A percentile compares a stretch with the other conserved stretches of the same genome.
These are phyloP conservation scores for Colletotrichum liaoningense DNA, from an alignment of 2,329 filamentous ascomycete genomes.

Conservation along the genomic window DNA sequence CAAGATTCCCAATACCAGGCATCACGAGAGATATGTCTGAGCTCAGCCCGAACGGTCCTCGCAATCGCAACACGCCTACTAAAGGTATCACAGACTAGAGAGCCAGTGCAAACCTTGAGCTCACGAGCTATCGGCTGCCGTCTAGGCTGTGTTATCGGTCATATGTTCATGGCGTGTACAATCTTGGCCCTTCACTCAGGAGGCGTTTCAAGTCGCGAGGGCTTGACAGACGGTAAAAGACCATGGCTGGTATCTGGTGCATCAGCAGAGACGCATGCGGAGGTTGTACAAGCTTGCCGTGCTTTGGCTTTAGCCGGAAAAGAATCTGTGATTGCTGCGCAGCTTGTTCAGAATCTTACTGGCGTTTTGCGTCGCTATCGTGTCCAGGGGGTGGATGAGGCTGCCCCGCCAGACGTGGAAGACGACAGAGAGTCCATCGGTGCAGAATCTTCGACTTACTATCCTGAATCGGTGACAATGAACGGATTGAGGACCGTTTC, in stretches of 20 bases:
- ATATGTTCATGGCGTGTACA: constrained; percentile 40
- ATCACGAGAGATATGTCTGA: constrained; percentile 38
- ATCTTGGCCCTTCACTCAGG: constrained; percentile 37
- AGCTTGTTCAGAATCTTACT: constrained; percentile 36
- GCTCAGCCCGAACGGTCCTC: constrained; percentile 41
- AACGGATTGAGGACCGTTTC: background rate
- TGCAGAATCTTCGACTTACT: background rate
- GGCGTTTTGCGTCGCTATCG: constrained; percentile 37
- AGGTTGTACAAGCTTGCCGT: constrained; percentile 37
- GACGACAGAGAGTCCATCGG: background rate
- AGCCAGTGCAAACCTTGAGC: background rate
- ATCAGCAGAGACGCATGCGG: constrained; percentile 21
- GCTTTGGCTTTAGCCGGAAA: constrained; percentile 36
- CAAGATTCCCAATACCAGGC: constrained; percentile 14
- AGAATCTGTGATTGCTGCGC: constrained; percentile 38
- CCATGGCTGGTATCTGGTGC: background rate
- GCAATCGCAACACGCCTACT: constrained; percentile 38
- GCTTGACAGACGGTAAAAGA: background rate
- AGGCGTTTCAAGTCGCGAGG: constrained; percentile 12
- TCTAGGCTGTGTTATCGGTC: constrained; percentile 39
- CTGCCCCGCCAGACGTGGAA: background rate
- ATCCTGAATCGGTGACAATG: background rate
- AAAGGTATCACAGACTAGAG: constrained; percentile 7
- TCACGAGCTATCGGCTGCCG: constrained; percentile 16
- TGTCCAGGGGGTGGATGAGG: constrained; percentile 19